Evolutionary conservation across 139 green algal species (phyloP).

Genomic region (Chlamydomonas eustigma): DNA sequence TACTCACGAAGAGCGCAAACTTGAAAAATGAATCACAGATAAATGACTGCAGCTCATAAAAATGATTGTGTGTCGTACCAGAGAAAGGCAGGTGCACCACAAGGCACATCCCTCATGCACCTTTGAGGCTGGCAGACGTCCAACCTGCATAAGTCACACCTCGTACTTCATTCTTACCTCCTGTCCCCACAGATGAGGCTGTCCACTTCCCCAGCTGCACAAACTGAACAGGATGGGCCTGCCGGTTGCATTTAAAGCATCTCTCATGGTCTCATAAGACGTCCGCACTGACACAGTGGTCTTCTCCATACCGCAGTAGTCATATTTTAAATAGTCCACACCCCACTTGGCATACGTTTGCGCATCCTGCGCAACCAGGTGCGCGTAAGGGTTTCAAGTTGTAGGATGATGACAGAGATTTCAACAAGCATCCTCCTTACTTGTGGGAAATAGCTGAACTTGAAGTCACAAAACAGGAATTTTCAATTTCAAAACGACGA

Average conservation of each 20-base stretch:
- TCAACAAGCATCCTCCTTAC: too few relatives aligned
- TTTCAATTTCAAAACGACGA: too few relatives aligned
- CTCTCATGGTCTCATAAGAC: constrained; percentile 57
- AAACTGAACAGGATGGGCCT: constrained; percentile 66
- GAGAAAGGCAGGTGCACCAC: too few relatives aligned
- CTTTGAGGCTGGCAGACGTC: too few relatives aligned
- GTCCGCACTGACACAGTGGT: constrained; percentile 2
- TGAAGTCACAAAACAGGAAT: background rate
- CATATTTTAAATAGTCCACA: constrained; percentile 72
- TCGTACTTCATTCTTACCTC: constrained; percentile 35
- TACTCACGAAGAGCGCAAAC: too few relatives aligned
- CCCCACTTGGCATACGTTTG: constrained; percentile 65
- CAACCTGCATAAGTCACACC: too few relatives aligned
- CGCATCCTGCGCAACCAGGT: constrained; percentile 47
- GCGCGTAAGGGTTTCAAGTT: background rate
- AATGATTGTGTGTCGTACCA: too few relatives aligned
- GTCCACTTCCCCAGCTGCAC: constrained; percentile 66
- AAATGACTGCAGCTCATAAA: too few relatives aligned
- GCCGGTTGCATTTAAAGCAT: constrained; percentile 61
- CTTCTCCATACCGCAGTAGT: constrained; percentile 23
- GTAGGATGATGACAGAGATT: too few relatives aligned
- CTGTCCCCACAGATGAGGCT: constrained; percentile 66
- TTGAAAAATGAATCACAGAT: too few relatives aligned
- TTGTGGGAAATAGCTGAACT: too few relatives aligned
- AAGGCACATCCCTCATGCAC: too few relatives aligned